Base-by-base conservation (phyloP, 2,329 filamentous ascomycete genomes). In the Ceratocystiopsis minuta region DNA sequence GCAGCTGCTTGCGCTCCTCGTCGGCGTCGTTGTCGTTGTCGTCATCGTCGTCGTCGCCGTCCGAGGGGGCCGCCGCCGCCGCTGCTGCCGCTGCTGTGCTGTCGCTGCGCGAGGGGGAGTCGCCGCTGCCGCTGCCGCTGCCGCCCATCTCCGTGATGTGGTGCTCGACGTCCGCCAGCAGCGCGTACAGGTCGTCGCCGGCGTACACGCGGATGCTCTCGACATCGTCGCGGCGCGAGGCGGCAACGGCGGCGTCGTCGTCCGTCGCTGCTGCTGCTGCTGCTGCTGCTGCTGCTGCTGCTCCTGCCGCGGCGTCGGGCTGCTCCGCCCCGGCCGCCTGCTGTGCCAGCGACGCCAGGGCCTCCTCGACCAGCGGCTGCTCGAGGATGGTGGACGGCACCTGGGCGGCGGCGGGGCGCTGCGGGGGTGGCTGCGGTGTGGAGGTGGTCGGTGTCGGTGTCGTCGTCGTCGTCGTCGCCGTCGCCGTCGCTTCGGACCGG, bases 141-240 rank as follows among this genome's bases (percentile, higher is more conserved):
- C 16, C 38, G 16, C 46, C 45, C 52, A 67, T 62, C 44, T 61
- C 60, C 41, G 58, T 67, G 52, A 77, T 71, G 51, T 75, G 67
- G 46, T 64, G 64, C 55, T 81, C 75, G 14, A 81, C 77, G 48
- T 81, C 77, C 1, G 71, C 73, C 35, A 82, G 62, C 2, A 82
- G 63, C 2, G 72, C 68, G 48, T 76, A 80, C 10, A 83, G 69
- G 38, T 79, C 75, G 45, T 72, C 70, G 45, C 76, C 76, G 17
- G 75, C 75, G 48, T 80, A 81, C 49, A 81, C 67, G 17, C 72
- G 70, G 45, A 80, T 80, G 53, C 75, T 80, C 55, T 80, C 72
- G 34, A 74, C 64, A 17, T 66, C 65, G 13, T 57, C 52, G 36
- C 66, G 59, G 12, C 53, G 43, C 13, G 36, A n/a, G 33, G 36